Base-by-base conservation (phyloP, 345 rosid species). In the Passiflora organensis region DNA sequence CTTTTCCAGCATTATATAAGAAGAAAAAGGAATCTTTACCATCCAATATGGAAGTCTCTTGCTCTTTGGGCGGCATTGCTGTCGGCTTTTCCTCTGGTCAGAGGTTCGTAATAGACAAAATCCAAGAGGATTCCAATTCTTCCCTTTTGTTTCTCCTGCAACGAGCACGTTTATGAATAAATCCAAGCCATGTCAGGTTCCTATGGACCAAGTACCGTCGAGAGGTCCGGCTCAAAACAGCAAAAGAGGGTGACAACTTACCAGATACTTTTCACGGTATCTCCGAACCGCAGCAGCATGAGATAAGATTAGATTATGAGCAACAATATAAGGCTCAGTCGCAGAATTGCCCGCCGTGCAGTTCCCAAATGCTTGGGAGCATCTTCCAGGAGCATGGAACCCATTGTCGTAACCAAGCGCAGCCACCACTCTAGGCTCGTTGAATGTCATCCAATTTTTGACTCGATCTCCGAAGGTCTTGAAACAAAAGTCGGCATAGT, bases 41-140 rank as follows among this genome's bases (percentile, higher is more conserved):
- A 93, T 77, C 96, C 99, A 17, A 93, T 63, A 50, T 93, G 96
- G 50, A 93, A 89, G 82, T 93, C 99, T 67, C 84, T 76, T 49
- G 99, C 99, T 69, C 96, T 74, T 75, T 93, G 99, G 57, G 99
- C 96, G 32, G 96, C 99, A 63, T 64, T 65, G 50, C 72, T 81
- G 74, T 93, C 96, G 2, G 89, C 94, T 73, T 82, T 89, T 2
- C 89, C 77, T 71, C 85, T 73, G 24, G 95, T 86, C 24, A 93
- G 95, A 19, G 99, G 99, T 56, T 93, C 99, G 9, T 89, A 93
- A 95, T 96, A 93, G 44, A 93, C 96, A 23, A 89, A 89, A 66
- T 93, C 96, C 69, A 89, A 58, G 43, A 93, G 81, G 63, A 84
- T 93, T 19, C 95, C 96, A 11, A 93, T 89, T 65, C 78, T 82